Conservation (phyloP, 2,329 filamentous ascomycete species). For the Chrysoporthe deuterocubensis region DNA sequence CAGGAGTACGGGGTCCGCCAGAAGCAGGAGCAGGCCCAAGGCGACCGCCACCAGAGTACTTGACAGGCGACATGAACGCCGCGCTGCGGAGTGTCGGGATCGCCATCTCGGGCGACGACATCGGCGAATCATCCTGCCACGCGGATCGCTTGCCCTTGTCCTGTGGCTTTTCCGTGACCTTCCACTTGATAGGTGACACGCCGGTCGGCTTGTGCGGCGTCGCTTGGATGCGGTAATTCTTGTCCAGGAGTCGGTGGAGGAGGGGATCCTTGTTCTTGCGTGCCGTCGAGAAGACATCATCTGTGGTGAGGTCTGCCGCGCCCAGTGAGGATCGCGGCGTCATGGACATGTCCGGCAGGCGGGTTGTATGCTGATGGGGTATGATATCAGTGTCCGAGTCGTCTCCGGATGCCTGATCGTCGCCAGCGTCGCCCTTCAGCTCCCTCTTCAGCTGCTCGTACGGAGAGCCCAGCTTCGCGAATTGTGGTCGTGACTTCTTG, state of each 20-base stretch:
- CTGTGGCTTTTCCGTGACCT: slow-evolving; percentile 38
- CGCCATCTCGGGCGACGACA: slow-evolving; percentile 77
- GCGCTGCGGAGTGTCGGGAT: slow-evolving; percentile 84
- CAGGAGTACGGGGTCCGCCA: slow-evolving; percentile 70
- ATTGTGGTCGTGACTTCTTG: slow-evolving; percentile 53
- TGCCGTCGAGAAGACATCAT: slow-evolving; percentile 32
- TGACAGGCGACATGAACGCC: slow-evolving; percentile 78
- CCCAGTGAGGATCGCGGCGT: slow-evolving; percentile 62
- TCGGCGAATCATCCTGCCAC: slow-evolving; percentile 61
- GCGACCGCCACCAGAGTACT: slow-evolving; percentile 37
- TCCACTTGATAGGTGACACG: slow-evolving; percentile 51
- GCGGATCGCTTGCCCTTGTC: slow-evolving; percentile 41
- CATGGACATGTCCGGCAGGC: slow-evolving; percentile 66
- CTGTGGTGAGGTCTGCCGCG: slow-evolving; percentile 40
- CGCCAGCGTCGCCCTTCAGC: slow-evolving; percentile 51
- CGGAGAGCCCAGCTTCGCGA: slow-evolving; percentile 73
- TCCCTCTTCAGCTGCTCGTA: slow-evolving; percentile 76
- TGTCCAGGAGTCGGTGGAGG: slow-evolving; percentile 90
- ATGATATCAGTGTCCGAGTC: slow-evolving; percentile 50
- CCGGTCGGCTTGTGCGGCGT: slow-evolving; percentile 72
- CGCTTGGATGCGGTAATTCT: slow-evolving; percentile 90
- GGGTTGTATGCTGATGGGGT: slow-evolving; percentile 56
- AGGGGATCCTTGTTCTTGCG: slow-evolving; percentile 69
- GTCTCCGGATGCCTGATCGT: slow-evolving; percentile 25
- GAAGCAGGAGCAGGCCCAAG: slow-evolving; percentile 39